Evolutionary conservation across 2,329 filamentous ascomycete genomes (phyloP), one percentile per base, ranked within the genome.

Genomic region (Leptosphaerulina australis): DNA sequence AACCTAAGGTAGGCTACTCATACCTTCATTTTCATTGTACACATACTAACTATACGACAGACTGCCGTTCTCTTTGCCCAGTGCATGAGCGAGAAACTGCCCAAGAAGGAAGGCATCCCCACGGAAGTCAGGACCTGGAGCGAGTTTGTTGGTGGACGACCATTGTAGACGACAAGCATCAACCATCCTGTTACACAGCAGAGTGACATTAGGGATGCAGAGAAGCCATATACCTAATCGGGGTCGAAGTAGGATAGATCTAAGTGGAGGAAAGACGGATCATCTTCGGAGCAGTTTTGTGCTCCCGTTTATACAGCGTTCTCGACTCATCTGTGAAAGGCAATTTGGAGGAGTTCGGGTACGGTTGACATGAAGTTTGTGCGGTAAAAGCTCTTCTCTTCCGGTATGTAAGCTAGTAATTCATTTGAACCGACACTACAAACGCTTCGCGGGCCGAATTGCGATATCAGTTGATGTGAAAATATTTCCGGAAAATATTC

Each of bases 51-150:
- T 5, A 34, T 8, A 11, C 41, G 3, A 20, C 60, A 97, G 91
- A 99, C 94, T 63, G 93, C 94, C 53, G 87, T 94, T 59, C 88
- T 97, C 65, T 97, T 97, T 69, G 91, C 94, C 55, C 90, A 91
- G 75, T 97, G 94, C 77, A 95, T 99, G 90, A 94, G 82, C 77
- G 90, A 91, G 82, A 99, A 97, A 81, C 83, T 99, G 39, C 94
- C 94, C 55, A 86, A 90, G 67, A 79, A 84, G 55, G 90, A 94
- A 71, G 93, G 91, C 44, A 93, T 97, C 58, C 94, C 94, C 37
- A 80, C 84, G 37, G 94, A 99, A 78, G 94, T 97, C 68, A 87
- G 88, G 73, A 87, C 87, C 69, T 99, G 94, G 94, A 95, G 90
- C 60, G 88, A 97, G 67, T 99, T 97, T 75, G 88, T 96, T 67